Conservation (phyloP, 805 yeast species). For the baker's yeast (Saccharomyces cerevisiae) region DNA sequence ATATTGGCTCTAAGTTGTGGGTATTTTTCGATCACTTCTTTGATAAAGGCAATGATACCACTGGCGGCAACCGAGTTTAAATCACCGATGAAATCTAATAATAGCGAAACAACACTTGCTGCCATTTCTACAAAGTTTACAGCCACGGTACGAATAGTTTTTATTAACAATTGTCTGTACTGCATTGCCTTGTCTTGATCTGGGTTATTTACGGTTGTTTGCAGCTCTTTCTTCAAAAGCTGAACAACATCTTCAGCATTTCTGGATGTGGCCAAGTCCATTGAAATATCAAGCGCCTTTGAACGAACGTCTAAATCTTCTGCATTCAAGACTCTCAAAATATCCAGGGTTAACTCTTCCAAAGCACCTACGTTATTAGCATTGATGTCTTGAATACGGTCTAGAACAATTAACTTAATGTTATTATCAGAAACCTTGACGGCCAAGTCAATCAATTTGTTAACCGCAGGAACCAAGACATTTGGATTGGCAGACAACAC, state of each 20-base stretch:
- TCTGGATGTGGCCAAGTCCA: conserved; percentile 71
- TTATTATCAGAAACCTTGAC: conserved; percentile 91
- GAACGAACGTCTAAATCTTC: conserved; percentile 88
- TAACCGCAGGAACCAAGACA: conserved; percentile 69
- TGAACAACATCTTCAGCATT: conserved; percentile 92
- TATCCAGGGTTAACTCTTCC: conserved; percentile 76
- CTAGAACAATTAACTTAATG: conserved; percentile 85
- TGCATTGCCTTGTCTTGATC: conserved; percentile 77
- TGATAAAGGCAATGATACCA: conserved; percentile 84
- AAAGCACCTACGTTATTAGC: conserved; percentile 69
- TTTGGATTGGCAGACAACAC: conserved; percentile 53
- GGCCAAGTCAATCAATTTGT: conserved; percentile 80
- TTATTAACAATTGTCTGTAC: conserved; percentile 81
- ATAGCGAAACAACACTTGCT: conserved; percentile 76
- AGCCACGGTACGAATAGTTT: conserved; percentile 84
- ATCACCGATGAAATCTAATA: conserved; percentile 80
- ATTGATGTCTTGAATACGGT: conserved; percentile 72
- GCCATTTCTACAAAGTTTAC: conserved; percentile 86
- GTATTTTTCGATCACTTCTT: conserved; percentile 88
- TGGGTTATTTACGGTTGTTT: conserved; percentile 51
- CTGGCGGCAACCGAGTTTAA: conserved; percentile 77
- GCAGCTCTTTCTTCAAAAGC: conserved; percentile 83
- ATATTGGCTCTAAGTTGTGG: conserved; percentile 67
- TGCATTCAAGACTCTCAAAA: conserved; percentile 74
- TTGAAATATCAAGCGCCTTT: conserved; percentile 78